Conservation (phyloP, 2,329 filamentous ascomycete species). For the Triangularia setosa region DNA sequence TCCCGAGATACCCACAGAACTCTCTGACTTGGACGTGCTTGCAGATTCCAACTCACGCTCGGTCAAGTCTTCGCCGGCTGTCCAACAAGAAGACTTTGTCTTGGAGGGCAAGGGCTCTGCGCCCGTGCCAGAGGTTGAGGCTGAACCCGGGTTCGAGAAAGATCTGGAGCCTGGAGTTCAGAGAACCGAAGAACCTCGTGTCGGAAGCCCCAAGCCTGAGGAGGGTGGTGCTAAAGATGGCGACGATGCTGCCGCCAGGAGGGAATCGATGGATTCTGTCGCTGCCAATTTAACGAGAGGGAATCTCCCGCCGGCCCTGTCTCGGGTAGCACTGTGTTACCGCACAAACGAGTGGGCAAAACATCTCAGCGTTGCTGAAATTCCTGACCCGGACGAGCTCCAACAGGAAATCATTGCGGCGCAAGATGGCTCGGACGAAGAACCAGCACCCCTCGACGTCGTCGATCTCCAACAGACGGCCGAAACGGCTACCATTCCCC, state of each 20-base stretch:
- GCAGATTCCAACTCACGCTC: not conserved
- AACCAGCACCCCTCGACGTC: constrained; percentile 58
- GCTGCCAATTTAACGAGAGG: constrained; percentile 53
- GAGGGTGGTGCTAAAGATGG: not conserved
- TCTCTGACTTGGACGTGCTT: not conserved
- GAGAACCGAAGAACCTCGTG: not conserved
- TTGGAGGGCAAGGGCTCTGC: not conserved
- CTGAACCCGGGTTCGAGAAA: not conserved
- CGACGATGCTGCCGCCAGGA: constrained; percentile 7
- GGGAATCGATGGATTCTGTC: constrained; percentile 40
- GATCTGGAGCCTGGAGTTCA: not conserved
- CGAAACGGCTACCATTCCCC: constrained; percentile 43
- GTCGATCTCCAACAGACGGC: constrained; percentile 63
- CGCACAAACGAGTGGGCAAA: constrained; percentile 97
- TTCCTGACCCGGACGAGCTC: constrained; percentile 61
- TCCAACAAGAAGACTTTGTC: not conserved
- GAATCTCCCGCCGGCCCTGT: constrained; percentile 65
- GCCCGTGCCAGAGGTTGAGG: not conserved
- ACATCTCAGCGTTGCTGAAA: constrained; percentile 74
- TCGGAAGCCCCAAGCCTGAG: not conserved
- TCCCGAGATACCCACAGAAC: not conserved
- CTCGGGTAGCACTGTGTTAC: constrained; percentile 75
- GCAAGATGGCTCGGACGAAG: constrained; percentile 42
- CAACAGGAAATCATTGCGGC: constrained; percentile 30
- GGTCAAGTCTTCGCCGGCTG: not conserved